These are phyloP conservation scores for Wallacemonas sp. DNA, from an alignment of 208 protist species.

Conservation along the genomic window DNA sequence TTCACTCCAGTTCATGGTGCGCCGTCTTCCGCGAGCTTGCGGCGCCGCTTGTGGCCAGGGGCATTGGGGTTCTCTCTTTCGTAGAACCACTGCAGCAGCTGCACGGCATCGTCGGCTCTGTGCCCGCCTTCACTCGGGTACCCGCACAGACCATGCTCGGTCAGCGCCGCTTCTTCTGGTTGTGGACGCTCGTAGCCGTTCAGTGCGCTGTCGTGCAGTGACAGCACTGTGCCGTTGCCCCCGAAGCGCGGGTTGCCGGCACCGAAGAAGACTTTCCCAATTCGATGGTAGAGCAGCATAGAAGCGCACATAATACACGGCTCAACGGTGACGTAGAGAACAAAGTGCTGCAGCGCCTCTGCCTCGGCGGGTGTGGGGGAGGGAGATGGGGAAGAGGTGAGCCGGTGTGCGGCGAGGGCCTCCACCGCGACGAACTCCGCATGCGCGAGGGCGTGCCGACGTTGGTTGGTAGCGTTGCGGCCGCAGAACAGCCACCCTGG, in stretches of 20 bases:
- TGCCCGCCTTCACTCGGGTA: conserved; percentile 76
- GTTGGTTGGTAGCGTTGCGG: conserved; percentile 90
- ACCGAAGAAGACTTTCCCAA: conserved; percentile 89
- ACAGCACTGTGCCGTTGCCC: conserved; percentile 90
- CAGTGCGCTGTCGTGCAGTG: conserved; percentile 37
- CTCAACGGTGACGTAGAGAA: conserved; percentile 94
- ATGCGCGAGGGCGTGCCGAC: conserved; percentile 83
- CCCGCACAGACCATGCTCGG: conserved; percentile 2
- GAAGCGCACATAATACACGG: conserved; percentile 96
- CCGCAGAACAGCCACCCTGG: conserved; percentile 42
- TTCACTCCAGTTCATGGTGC: no score
- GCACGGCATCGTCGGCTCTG: conserved; percentile 51
- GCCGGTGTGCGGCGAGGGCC: conserved; percentile 15
- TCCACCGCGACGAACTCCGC: conserved; percentile 88
- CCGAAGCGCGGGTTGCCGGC: conserved; percentile 95
- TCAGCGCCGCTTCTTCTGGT: background rate
- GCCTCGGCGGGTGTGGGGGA: background rate
- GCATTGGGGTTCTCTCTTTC: conserved; percentile 72
- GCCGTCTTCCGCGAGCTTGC: conserved; percentile 34
- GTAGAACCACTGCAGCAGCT: conserved; percentile 83
- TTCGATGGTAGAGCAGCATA: conserved; percentile 72
- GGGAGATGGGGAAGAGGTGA: background rate
- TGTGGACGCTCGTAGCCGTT: background rate
- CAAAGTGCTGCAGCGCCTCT: conserved; percentile 49
- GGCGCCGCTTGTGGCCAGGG: conserved; percentile 63